Conservation (phyloP, 2,329 filamentous ascomycete genomes). For the Arthrinium phaeospermum region DNA sequence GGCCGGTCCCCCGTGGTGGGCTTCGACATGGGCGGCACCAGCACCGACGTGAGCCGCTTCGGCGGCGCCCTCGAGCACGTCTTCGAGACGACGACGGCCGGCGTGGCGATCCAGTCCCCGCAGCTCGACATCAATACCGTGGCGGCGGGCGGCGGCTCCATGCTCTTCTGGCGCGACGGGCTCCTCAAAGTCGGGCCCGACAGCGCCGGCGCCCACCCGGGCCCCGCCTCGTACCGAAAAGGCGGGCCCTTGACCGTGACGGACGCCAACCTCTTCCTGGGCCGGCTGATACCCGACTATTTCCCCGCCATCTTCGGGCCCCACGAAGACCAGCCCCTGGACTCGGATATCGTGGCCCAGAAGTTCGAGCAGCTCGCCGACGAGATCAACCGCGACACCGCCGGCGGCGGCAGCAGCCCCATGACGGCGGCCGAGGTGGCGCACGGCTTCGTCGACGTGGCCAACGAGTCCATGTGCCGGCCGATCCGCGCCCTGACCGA, state of each 20-base stretch:
- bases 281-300: conserved; percentile 64
- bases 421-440: conserved; percentile 52
- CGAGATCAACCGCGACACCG: conserved; percentile 45
- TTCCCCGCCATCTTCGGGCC: conserved; percentile 77
- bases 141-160: conserved; percentile 73
- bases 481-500: conserved; percentile 71
- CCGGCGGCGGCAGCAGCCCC: conserved; percentile 19
- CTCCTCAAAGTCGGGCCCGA: conserved; percentile 77
- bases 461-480: conserved; percentile 77
- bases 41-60: conserved; percentile 76
- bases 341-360: conserved; percentile 45
- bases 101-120: conserved; percentile 78
- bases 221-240: conserved; percentile 77
- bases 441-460: conserved; percentile 75
- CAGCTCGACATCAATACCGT: conserved; percentile 85
- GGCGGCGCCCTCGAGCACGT: conserved; percentile 49
- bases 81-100: conserved; percentile 52
- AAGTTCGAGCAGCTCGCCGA: conserved; percentile 49
- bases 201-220: conserved; percentile 74
- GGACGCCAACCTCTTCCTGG: conserved; percentile 73
- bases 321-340: conserved; percentile 63
- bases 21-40: conserved; percentile 80
- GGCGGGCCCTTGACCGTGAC: conserved; percentile 74
- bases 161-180: conserved; percentile 73
- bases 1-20: conserved; percentile 72